Conservation (phyloP, 805 yeast species). For the Yarrowia alimentaria region DNA sequence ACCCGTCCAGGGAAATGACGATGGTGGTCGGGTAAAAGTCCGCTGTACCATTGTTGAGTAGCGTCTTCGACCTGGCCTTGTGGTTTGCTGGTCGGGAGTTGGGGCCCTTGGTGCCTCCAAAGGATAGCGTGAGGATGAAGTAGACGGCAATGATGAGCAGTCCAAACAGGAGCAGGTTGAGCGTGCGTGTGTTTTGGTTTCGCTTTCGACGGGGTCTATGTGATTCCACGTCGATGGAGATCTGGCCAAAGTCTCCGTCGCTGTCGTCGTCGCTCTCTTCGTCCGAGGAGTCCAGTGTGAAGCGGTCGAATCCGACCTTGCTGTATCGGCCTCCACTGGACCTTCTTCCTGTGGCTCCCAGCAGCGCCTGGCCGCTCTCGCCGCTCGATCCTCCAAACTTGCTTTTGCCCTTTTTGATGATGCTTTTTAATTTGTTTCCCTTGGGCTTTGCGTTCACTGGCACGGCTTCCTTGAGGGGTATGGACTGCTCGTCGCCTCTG, state of each 20-base stretch:
- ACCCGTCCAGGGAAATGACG: conserved; percentile 79
- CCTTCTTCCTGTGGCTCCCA: too few relatives aligned
- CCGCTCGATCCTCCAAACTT: conserved; percentile 25
- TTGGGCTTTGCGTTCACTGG: conserved; percentile 7
- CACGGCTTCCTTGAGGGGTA: conserved; percentile 18
- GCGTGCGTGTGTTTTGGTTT: conserved; percentile 6
- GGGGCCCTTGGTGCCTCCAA: conserved; percentile 18
- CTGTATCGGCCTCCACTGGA: conserved; percentile 22
- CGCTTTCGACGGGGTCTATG: conserved; percentile 7
- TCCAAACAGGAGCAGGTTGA: conserved; percentile 7
- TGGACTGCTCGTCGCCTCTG: conserved; percentile 2
- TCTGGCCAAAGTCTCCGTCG: conserved; percentile 21
- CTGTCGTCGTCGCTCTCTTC: conserved; percentile 15
- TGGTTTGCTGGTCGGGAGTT: conserved; percentile 17
- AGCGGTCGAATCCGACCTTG: conserved; percentile 19
- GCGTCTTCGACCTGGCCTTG: conserved; percentile 1
- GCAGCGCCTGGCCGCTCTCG: too few relatives aligned
- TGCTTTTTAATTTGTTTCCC: conserved; percentile 5
- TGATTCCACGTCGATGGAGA: conserved; percentile 25
- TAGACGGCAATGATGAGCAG: conserved; percentile 19
- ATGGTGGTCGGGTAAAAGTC: conserved; percentile 76
- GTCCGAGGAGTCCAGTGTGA: conserved; percentile 8
- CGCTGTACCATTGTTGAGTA: conserved; percentile 59
- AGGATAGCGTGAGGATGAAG: conserved; percentile 3
- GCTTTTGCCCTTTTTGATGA: conserved; percentile 27